phyloP scores from a whole-genome alignment of 2,329 filamentous ascomycete genomes.

The Aspergillus thermomutatus region DNA sequence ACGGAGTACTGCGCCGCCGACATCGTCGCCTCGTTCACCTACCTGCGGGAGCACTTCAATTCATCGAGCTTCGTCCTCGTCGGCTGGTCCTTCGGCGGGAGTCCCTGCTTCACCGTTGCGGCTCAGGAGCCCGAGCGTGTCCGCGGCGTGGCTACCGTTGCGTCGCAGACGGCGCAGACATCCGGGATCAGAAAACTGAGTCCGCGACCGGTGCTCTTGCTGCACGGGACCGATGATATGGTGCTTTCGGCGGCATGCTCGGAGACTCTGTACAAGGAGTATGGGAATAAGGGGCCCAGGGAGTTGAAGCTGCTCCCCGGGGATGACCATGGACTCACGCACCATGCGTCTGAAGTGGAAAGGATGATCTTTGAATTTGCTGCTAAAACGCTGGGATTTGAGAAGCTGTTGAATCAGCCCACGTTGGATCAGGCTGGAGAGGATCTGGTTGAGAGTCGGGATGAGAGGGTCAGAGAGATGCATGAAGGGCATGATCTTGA shows the following conservation, averaged over 20 bases:
- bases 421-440: slow-evolving; percentile 14
- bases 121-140: slow-evolving; percentile 29
- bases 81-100: slow-evolving; percentile 45
- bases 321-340: slow-evolving; percentile 43
- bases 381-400: slow-evolving; percentile 31
- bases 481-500: slow-evolving; percentile 36
- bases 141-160: slow-evolving; percentile 38
- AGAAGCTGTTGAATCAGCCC: slow-evolving; percentile 11
- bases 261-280: slow-evolving; percentile 34
- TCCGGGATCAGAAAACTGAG: slow-evolving; percentile 29
- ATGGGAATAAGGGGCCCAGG: slow-evolving; percentile 31
- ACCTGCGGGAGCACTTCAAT: slow-evolving; percentile 28
- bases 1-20: slow-evolving; percentile 37
- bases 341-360: slow-evolving; percentile 37
- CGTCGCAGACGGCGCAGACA: slow-evolving; percentile 38
- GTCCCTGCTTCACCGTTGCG: slow-evolving; percentile 39
- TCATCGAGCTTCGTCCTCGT: slow-evolving; percentile 38
- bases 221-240: slow-evolving; percentile 40
- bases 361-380: slow-evolving; percentile 40
- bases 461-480: slow-evolving; percentile 26
- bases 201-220: slow-evolving; percentile 35
- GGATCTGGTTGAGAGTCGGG: slow-evolving; percentile 21
- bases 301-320: slow-evolving; percentile 39
- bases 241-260: slow-evolving; percentile 34
- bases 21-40: slow-evolving; percentile 35